phyloP scores from a whole-genome alignment of 257 asterid species.

The Thymus quinquecostatus region DNA sequence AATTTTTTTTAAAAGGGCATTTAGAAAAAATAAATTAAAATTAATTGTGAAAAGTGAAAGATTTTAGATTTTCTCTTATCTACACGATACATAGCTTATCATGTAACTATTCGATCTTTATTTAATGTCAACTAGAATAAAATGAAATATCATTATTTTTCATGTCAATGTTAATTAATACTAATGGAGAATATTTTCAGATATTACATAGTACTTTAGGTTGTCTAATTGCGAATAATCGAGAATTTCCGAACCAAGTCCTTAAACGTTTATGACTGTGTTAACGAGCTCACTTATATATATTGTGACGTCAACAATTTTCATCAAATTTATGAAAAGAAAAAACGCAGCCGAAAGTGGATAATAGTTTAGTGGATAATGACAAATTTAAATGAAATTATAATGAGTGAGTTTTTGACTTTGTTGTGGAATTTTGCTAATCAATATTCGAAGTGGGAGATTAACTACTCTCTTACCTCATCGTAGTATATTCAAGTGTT shows the following conservation, averaged over 20 bases:
- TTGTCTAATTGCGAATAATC: too few relatives aligned
- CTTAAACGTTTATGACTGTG: too few relatives aligned
- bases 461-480: constrained; percentile 14
- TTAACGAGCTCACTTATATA: not conserved
- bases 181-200: not conserved
- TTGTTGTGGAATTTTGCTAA: not conserved
- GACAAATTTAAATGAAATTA: not conserved
- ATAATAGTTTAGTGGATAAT: constrained; percentile 2
- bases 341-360: not conserved
- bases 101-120: not conserved
- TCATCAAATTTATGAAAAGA: not conserved
- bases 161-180: not conserved
- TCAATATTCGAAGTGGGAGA: constrained; percentile 6
- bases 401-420: constrained; percentile 16
- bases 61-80: not conserved
- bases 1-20: too few relatives aligned
- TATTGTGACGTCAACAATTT: not conserved
- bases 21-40: too few relatives aligned
- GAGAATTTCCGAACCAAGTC: too few relatives aligned
- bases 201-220: not conserved
- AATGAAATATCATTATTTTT: not conserved
- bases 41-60: not conserved
- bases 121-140: not conserved
- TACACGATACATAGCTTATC: not conserved
- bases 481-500: too few relatives aligned